phyloP scores from a whole-genome alignment of 2,329 filamentous ascomycete species.

The Sphaerulina populicola region DNA sequence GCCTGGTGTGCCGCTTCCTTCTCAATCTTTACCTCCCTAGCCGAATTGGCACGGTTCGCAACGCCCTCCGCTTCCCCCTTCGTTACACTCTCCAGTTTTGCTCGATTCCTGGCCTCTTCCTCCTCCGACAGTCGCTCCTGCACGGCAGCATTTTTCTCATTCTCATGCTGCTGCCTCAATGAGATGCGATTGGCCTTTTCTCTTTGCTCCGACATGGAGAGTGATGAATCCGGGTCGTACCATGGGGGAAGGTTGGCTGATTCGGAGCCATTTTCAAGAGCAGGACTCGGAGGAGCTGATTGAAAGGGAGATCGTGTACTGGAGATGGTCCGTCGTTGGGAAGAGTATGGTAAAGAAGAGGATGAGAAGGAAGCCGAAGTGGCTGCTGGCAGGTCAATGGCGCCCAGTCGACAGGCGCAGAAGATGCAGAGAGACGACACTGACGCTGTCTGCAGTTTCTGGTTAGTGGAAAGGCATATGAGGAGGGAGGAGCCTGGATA shows the following conservation, averaged over 20 bases:
- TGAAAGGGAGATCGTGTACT: constrained; percentile 12
- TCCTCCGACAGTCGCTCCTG: constrained; percentile 11
- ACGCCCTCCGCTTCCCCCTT: background rate
- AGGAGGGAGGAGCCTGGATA: constrained; percentile 3
- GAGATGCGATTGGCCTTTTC: constrained; percentile 16
- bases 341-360: background rate
- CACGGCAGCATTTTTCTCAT: constrained; percentile 7
- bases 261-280: constrained; percentile 4
- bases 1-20: too few relatives aligned
- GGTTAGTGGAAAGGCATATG: constrained; percentile 8
- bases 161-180: constrained; percentile 10
- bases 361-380: background rate
- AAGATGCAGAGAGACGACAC: constrained; percentile 30
- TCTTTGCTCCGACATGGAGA: constrained; percentile 21
- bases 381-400: constrained; percentile 15
- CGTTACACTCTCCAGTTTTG: background rate
- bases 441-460: constrained; percentile 22
- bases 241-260: background rate
- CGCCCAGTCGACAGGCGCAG: constrained; percentile 27
- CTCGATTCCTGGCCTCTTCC: constrained; percentile 8
- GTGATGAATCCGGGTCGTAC: constrained; percentile 21
- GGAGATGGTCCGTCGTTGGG: constrained; percentile 11
- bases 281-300: constrained; percentile 7
- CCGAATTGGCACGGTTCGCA: background rate
- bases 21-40: too few relatives aligned